Evolutionary conservation across 2,329 filamentous ascomycete species (phyloP).

Genomic region (Paecilomyces formosus): DNA sequence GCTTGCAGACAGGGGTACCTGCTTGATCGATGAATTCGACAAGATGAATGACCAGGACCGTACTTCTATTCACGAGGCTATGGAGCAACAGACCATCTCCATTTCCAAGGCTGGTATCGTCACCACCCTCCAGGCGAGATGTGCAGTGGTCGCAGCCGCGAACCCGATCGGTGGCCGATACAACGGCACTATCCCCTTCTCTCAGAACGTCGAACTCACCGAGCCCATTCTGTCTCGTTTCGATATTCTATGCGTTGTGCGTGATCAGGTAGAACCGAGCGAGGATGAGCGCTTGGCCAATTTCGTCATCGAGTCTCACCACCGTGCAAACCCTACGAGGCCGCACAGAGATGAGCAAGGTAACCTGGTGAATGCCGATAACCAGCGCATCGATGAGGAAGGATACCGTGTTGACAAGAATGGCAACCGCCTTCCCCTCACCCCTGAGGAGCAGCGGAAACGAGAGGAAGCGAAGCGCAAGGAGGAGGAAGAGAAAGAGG

Average conservation of each 20-base stretch:
- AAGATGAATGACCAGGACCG: constrained; percentile 99
- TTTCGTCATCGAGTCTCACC: constrained; percentile 92
- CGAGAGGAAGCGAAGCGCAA: constrained; percentile 33
- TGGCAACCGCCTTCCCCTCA: constrained; percentile 23
- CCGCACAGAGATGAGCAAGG: constrained; percentile 42
- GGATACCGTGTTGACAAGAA: constrained; percentile 43
- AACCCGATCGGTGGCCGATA: constrained; percentile 96
- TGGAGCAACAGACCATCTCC: constrained; percentile 99
- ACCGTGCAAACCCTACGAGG: constrained; percentile 69
- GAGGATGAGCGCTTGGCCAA: constrained; percentile 90
- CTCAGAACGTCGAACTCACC: constrained; percentile 90
- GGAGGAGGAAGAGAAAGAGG: constrained; percentile 47
- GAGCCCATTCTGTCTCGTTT: constrained; percentile 98
- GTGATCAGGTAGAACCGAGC: constrained; percentile 84
- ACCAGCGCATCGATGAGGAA: constrained; percentile 55
- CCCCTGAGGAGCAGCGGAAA: constrained; percentile 39
- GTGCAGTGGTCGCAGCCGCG: constrained; percentile 90
- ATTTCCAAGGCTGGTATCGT: constrained; percentile 99
- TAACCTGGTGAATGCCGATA: constrained; percentile 36
- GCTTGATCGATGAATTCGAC: constrained; percentile 97
- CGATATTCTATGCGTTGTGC: constrained; percentile 91
- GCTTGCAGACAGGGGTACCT: constrained; percentile 88
- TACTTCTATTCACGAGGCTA: constrained; percentile 97
- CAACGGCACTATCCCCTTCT: constrained; percentile 93
- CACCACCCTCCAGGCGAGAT: constrained; percentile 90